Base-by-base conservation (phyloP, 2,329 filamentous ascomycete species). In the Fusarium sp. region DNA sequence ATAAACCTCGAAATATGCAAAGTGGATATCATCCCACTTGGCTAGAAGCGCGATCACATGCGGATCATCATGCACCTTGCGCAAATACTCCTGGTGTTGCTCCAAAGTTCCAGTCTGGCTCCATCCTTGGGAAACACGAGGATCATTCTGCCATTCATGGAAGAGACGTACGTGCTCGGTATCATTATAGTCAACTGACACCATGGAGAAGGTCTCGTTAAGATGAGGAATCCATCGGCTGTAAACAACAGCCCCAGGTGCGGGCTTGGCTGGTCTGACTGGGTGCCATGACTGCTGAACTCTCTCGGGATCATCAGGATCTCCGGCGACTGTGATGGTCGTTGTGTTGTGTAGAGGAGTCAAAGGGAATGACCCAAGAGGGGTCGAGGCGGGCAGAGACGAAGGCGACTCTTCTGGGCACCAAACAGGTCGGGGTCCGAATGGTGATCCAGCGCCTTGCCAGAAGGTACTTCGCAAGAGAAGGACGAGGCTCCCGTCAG, bases 61-160 rank as follows among this genome's bases (percentile, higher is more conserved):
- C 33, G 91, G 89, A 79, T 95, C 93, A 49, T 89, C 87, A 77
- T 94, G 90, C 61, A 92, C 86, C 72, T 88, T 88, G 35, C 88
- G 86, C 58, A 95, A 86, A 80, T 96, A 95, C 76, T 90, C 88
- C 69, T 89, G 87, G 81, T 95, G 93, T 80, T 95, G 87, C 35
- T 94, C 92, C 53, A 94, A 82, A 3, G 92, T 93, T 37, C 93
- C 93, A 3, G 91, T 93, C 83, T 94, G 90, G 78, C 94, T 93
- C 93, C 93, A 95, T 8, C 93, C 93, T 78, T 92, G 89, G 8
- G 92, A 92, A 37, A 96, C 93, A 57, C 93, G 91, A 59, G 93
- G 93, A 79, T 95, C 93, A 78, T 96, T 96, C 82, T 95, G 93
- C 93, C 93, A 96, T 64, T 86, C 86, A 82, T 95, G 91, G 85